Base-by-base conservation (phyloP, 2,329 filamentous ascomycete species). In the Aspergillus ibericus region DNA sequence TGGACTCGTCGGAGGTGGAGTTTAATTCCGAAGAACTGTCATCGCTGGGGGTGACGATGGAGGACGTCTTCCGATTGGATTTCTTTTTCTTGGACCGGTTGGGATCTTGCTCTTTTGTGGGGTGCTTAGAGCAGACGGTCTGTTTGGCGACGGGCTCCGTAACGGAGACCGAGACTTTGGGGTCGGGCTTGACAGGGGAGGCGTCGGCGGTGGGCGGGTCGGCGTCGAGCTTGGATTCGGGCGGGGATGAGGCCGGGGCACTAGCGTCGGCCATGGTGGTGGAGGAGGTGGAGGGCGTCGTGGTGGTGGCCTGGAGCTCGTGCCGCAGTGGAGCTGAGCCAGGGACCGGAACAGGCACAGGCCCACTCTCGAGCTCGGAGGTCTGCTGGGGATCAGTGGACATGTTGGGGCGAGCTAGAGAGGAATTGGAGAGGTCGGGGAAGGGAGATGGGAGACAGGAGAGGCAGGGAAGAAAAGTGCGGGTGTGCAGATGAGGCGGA, bases 41-140 rank as follows among this genome's bases (percentile, higher is more conserved):
- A 7, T 63, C 66, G 15, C 63, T 68, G 16, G 56, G 64, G 15
- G 63, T 66, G 18, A 59, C 59, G 32, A 66, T 56, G 35, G 63
- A 63, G 0, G 62, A 58, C 7, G 52, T 49, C 48, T 67, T 63
- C 52, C 63, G 50, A 22, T 66, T 67, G 38, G 56, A 62, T 50
- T 69, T 71, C 34, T 65, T 71, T 29, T 65, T 68, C 55, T 64
- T 68, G 34, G 59, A 56, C 12, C 62, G 58, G 22, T 67, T 64
- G 51, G 58, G 53, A 42, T 72, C 67, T 4, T 60, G 18, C 6
- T 63, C 63, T 34, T 64, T 65, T 8, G 54, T 35, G 2, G 63
- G 38, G 48, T 74, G 71, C 40, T 73, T 75, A 54, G 74, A 75
- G 63, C 70, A 75, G 15, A 59, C 55, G 4, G 64, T n/a, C 34